Percentiles rank a stretch among this genome's conserved stretches.
These are phyloP conservation scores for Backusella australiensis DNA, from an alignment of 192 early-diverging fungal genomes.

Conservation along the genomic window DNA sequence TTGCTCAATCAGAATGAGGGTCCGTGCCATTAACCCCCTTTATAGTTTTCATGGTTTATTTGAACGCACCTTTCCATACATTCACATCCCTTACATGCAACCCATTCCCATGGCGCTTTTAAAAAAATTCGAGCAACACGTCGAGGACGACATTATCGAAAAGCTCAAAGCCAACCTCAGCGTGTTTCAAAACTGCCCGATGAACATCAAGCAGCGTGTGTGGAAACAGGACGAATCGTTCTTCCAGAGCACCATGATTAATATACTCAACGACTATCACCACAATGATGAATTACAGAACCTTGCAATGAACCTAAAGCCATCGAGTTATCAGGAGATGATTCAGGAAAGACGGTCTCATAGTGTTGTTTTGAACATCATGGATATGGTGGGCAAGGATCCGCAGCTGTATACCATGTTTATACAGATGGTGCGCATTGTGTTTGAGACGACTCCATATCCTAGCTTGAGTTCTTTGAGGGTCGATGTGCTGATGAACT, in stretches of 20 bases:
- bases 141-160: constrained; percentile 29
- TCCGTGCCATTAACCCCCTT: too few relatives aligned
- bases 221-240: constrained; percentile 42
- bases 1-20: too few relatives aligned
- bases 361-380: constrained; percentile 33
- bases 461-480: constrained; percentile 46
- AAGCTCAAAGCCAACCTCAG: constrained; percentile 24
- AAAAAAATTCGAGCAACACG: constrained; percentile 40
- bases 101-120: constrained; percentile 51
- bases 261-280: constrained; percentile 35
- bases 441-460: constrained; percentile 34
- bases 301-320: constrained; percentile 25
- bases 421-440: constrained; percentile 32
- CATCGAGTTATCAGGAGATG: constrained; percentile 23
- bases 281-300: constrained; percentile 28
- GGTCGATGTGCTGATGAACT: constrained; percentile 56
- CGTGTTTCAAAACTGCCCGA: constrained; percentile 39
- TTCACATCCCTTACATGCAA: constrained; percentile 45
- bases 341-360: constrained; percentile 33
- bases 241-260: constrained; percentile 35
- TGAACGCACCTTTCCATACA: constrained; percentile 45
- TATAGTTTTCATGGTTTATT: constrained; percentile 39
- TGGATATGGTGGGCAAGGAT: constrained; percentile 44
- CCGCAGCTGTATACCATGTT: constrained; percentile 43
- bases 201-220: constrained; percentile 41